These are phyloP conservation scores for Paracamarosporium sp. DNA, from an alignment of 2,329 filamentous ascomycete species.

Conservation along the genomic window DNA sequence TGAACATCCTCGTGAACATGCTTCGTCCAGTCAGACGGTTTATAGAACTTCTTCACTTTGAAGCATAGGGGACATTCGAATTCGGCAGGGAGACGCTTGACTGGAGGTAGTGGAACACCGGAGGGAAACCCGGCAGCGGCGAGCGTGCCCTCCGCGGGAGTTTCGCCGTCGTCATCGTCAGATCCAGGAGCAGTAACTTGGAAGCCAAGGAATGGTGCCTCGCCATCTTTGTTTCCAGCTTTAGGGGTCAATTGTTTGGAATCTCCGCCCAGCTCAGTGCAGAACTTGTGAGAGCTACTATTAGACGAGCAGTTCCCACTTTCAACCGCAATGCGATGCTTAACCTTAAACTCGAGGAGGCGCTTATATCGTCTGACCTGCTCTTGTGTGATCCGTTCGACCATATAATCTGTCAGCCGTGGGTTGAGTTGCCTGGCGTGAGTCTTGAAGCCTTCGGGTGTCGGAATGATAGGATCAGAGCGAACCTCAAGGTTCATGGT, in stretches of 20 bases:
- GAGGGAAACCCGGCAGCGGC: slow-evolving; percentile 76
- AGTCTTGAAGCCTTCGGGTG: slow-evolving; percentile 75
- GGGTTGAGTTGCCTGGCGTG: slow-evolving; percentile 79
- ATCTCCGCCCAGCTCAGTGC: slow-evolving; percentile 71
- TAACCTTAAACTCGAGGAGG: slow-evolving; percentile 72
- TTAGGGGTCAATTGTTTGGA: slow-evolving; percentile 67
- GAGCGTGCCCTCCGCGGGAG: slow-evolving; percentile 71
- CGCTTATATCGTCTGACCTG: slow-evolving; percentile 81
- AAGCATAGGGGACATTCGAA: slow-evolving; percentile 93
- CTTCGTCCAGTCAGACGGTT: slow-evolving; percentile 96
- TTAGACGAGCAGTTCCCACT: slow-evolving; percentile 66
- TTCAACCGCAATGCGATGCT: slow-evolving; percentile 69
- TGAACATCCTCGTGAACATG: slow-evolving; percentile 94
- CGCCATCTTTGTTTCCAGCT: slow-evolving; percentile 65
- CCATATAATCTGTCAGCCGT: slow-evolving; percentile 69
- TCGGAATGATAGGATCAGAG: slow-evolving; percentile 74
- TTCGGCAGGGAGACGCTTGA: slow-evolving; percentile 77
- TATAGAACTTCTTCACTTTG: slow-evolving; percentile 81
- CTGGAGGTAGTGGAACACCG: slow-evolving; percentile 83
- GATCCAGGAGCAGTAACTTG: slow-evolving; percentile 62
- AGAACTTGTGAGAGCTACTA: slow-evolving; percentile 54
- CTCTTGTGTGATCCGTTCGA: slow-evolving; percentile 83
- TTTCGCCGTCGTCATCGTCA: slow-evolving; percentile 71
- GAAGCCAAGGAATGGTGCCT: slow-evolving; percentile 62
- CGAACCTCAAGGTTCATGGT: slow-evolving; percentile 67